Conservation (phyloP, 2,329 filamentous ascomycete genomes). For the Penicillium paneum region DNA sequence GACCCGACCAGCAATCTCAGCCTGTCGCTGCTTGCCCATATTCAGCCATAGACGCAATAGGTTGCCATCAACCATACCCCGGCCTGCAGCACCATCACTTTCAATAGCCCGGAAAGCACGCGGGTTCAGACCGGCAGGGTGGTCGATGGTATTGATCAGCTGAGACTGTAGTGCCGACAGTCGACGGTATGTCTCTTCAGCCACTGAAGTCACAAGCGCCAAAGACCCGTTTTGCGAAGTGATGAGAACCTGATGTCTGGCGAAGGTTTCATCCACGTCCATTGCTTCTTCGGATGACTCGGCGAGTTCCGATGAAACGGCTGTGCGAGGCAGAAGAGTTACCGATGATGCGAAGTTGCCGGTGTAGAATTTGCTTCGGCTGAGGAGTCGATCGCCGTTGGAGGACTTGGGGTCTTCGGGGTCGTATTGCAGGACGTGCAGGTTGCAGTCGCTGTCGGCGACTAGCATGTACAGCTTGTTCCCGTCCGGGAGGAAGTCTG, state of each 20-base stretch:
- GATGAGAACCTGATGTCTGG: conserved; percentile 60
- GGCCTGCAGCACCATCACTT: conserved; percentile 49
- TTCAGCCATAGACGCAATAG: conserved; percentile 73
- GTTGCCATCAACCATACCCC: conserved; percentile 75
- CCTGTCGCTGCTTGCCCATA: conserved; percentile 65
- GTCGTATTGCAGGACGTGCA: conserved; percentile 90
- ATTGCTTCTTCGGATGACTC: conserved; percentile 38
- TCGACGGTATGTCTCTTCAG: conserved; percentile 78
- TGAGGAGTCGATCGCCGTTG: conserved; percentile 80
- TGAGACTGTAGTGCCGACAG: conserved; percentile 78
- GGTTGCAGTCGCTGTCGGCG: conserved; percentile 76
- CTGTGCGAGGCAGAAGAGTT: conserved; percentile 69
- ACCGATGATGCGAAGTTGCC: conserved; percentile 74
- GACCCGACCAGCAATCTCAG: conserved; percentile 70
- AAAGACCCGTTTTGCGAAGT: conserved; percentile 74
- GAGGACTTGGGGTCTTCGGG: conserved; percentile 94
- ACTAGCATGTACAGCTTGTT: conserved; percentile 78
- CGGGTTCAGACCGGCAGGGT: conserved; percentile 77
- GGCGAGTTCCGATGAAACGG: conserved; percentile 44
- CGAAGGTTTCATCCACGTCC: conserved; percentile 34
- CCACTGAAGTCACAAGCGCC: conserved; percentile 70
- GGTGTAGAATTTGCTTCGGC: conserved; percentile 82
- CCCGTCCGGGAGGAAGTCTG: conserved; percentile 84
- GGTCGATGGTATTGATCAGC: conserved; percentile 70
- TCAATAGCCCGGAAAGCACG: conserved; percentile 67